Percentiles rank a stretch among this genome's conserved stretches.
Conservation (phyloP, 1,139 yeast species). For the Lodderomyces jiufengensis region DNA sequence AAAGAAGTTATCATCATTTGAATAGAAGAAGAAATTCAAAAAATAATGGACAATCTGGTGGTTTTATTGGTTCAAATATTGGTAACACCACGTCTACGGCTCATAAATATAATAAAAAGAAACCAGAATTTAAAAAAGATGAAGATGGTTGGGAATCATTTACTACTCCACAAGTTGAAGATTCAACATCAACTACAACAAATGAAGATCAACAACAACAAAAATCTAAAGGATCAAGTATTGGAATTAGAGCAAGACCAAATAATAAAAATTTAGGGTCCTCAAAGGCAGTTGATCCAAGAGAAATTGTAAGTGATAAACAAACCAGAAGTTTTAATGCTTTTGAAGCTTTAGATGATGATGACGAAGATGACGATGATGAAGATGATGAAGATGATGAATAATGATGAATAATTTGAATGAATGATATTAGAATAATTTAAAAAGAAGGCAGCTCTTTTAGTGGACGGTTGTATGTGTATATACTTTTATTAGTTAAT, state of each 20-base stretch:
- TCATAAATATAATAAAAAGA: slow-evolving; percentile 56
- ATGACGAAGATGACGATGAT: slow-evolving; percentile 31
- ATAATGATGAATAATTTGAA: not conserved
- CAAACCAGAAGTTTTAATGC: slow-evolving; percentile 69
- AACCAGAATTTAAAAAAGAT: slow-evolving; percentile 52
- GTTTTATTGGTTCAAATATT: no score
- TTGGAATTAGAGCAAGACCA: slow-evolving; percentile 54
- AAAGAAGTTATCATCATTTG: slow-evolving; percentile 47
- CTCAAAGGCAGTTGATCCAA: slow-evolving; percentile 68
- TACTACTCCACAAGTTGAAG: no score
- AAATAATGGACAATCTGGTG: no score
- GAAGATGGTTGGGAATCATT: slow-evolving; percentile 83
- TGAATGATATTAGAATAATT: no score
- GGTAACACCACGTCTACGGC: slow-evolving; percentile 24
- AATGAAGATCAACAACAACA: slow-evolving; percentile 5
- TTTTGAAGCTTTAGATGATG: slow-evolving; percentile 71
- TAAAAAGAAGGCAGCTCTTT: no score
- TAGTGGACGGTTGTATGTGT: no score
- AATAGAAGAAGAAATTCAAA: slow-evolving; percentile 62
- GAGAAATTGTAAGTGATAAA: slow-evolving; percentile 66
- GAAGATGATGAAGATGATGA: slow-evolving; percentile 5
- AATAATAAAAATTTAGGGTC: slow-evolving; percentile 72
- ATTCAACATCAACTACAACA: no score
- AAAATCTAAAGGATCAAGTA: slow-evolving; percentile 35
- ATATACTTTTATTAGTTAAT: no score